Evolutionary conservation across 108 stramenopile genomes (phyloP).

Genomic region (Cyclotella sp.): DNA sequence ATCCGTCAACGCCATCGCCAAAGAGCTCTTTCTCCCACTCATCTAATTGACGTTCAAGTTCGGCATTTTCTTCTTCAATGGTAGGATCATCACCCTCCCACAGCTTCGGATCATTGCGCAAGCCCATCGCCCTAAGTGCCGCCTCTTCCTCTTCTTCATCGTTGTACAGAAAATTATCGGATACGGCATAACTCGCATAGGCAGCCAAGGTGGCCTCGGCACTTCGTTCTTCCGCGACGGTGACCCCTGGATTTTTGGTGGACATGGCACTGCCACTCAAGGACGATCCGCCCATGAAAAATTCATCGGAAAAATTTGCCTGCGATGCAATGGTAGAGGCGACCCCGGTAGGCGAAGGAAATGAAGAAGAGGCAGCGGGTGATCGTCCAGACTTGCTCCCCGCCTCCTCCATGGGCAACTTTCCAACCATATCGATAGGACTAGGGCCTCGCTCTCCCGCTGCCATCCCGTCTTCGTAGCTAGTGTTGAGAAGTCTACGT

Average conservation of each 20-base stretch:
- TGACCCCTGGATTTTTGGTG: conserved; percentile 33
- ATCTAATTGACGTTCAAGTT: conserved; percentile 54
- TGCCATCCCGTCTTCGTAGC: conserved; percentile 21
- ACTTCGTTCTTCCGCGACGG: conserved; percentile 43
- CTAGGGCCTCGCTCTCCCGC: neutral
- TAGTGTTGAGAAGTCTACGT: conserved; percentile 61
- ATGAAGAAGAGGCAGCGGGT: neutral
- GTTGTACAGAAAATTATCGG: conserved; percentile 80
- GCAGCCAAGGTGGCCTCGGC: conserved; percentile 68
- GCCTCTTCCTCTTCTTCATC: conserved; percentile 49
- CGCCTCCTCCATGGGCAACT: conserved; percentile 6
- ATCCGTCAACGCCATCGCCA: conserved; percentile 48
- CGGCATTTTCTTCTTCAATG: conserved; percentile 54
- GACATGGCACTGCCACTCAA: conserved; percentile 21
- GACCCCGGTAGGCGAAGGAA: too few relatives aligned
- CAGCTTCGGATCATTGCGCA: conserved; percentile 33
- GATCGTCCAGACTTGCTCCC: neutral
- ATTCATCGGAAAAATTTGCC: neutral
- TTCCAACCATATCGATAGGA: conserved; percentile 32
- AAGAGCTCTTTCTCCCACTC: conserved; percentile 52
- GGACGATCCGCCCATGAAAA: too few relatives aligned
- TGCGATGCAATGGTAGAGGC: conserved; percentile 1
- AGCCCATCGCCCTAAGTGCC: conserved; percentile 10
- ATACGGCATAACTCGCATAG: conserved; percentile 60
- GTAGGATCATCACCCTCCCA: conserved; percentile 48